Base-by-base conservation (phyloP, 306 rosid genomes). In the Dalbergia cultrata region DNA sequence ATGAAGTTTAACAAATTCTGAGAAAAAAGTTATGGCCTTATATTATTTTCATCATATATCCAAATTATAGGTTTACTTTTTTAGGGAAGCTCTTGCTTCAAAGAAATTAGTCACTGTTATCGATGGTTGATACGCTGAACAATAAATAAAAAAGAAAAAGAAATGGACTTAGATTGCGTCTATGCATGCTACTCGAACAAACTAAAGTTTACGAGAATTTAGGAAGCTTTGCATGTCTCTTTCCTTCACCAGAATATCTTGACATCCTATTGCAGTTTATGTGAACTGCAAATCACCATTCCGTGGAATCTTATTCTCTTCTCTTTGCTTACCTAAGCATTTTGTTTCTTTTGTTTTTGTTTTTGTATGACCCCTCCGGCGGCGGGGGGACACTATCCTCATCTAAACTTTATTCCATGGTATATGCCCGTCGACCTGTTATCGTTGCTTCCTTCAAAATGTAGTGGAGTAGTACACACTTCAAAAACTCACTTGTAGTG, bases 161-260 rank as follows among this genome's bases (percentile, higher is more conserved):
- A 67, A 2, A 17, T 39, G 3, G 39, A 19, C 52, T 63, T 66
- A 17, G 43, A 18, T 6, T 10, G 56, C 19, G 11, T 67, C 76
- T 52, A 17, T 17, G 31, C 31, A 31, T 47, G 18, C 57, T 50
- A 50, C 18, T 2, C 9, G 18, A 17, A 71, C 49, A 34, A 58
- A 73, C 7, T 13, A 11, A 13, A 3, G 39, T 39, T 57, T 9
- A 16, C 11, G 12, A 58, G 69, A 59, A 74, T 58, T 7, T 41
- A 17, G 13, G 61, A 62, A 59, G 60, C 47, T 44, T 49, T 74
- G 35, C 70, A 47, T 9, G 19, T 76, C 53, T 49, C n/a, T 64
- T 31, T 45, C 61, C 8, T 75, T 14, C 54, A 17, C 13, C 22
- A 19, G 62, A 35, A 76, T 64, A 13, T 21, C 52, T 26, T 57